Conservation (phyloP, 495 filamentous ascomycete genomes). For the Sabuloglossum arenarium region DNA sequence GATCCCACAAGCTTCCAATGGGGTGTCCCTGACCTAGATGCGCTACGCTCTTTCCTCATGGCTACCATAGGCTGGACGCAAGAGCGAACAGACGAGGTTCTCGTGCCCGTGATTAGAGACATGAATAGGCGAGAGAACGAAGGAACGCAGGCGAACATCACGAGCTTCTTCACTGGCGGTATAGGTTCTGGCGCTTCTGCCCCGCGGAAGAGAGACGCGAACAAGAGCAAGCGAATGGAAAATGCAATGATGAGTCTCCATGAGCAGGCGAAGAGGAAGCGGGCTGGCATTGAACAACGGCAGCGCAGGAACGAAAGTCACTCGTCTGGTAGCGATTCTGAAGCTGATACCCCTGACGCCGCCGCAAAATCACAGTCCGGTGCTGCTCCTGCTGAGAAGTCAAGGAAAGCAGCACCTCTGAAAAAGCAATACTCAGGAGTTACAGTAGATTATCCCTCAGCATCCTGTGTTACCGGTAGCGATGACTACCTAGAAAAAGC, state of each 20-base stretch:
- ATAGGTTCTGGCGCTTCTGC: slow-evolving; percentile 50
- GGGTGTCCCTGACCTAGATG: slow-evolving; percentile 85
- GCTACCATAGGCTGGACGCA: slow-evolving; percentile 79
- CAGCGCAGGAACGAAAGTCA: slow-evolving; percentile 8
- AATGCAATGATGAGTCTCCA: slow-evolving; percentile 53
- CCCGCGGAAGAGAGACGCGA: slow-evolving; percentile 38
- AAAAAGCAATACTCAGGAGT: not conserved
- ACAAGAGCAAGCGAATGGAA: slow-evolving; percentile 57
- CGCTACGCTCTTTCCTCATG: slow-evolving; percentile 72
- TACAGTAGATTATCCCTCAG: not conserved
- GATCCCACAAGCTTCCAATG: slow-evolving; percentile 68
- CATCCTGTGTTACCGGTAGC: not conserved
- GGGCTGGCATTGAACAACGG: not conserved
- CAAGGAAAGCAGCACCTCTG: not conserved
- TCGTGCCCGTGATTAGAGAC: slow-evolving; percentile 83
- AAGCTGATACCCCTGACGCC: not conserved
- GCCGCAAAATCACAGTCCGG: too few relatives aligned
- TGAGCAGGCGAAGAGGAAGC: slow-evolving; percentile 26
- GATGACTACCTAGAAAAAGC: not conserved
- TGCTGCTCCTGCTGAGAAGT: not conserved
- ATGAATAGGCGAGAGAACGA: slow-evolving; percentile 76
- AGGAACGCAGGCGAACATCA: slow-evolving; percentile 91
- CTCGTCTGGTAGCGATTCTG: not conserved
- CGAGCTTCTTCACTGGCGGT: slow-evolving; percentile 53
- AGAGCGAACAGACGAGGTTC: slow-evolving; percentile 80